Percentiles rank a stretch among this genome's conserved stretches.
phyloP scores from a whole-genome alignment of 108 stramenopile species.

The Nannochloropsis gaditana region DNA sequence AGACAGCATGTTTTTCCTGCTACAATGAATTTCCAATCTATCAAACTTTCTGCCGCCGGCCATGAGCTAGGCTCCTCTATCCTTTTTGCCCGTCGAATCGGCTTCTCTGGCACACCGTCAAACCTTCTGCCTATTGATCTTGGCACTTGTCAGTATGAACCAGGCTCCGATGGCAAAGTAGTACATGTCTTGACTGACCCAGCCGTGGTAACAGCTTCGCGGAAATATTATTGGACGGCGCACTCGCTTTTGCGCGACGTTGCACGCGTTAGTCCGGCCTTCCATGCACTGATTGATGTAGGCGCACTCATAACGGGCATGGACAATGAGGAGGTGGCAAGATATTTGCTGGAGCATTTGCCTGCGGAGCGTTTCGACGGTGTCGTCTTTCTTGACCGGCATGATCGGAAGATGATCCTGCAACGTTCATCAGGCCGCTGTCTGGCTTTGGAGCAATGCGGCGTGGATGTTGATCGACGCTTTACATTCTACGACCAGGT shows the following conservation, averaged over 20 bases:
- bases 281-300: constrained; percentile 87
- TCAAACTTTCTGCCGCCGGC: constrained; percentile 37
- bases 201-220: constrained; percentile 21
- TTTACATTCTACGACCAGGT: constrained; percentile 96
- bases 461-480: constrained; percentile 70
- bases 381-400: constrained; percentile 86
- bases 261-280: constrained; percentile 52
- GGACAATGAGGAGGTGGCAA: constrained; percentile 87
- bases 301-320: constrained; percentile 92
- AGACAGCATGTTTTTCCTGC: neutral
- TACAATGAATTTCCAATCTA: neutral
- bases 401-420: constrained; percentile 87
- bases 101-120: constrained; percentile 52
- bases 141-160: constrained; percentile 39
- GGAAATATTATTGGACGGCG: constrained; percentile 52
- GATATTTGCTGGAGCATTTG: constrained; percentile 69
- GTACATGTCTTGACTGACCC: constrained; percentile 25
- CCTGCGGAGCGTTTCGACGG: constrained; percentile 70
- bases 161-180: constrained; percentile 40
- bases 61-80: constrained; percentile 48
- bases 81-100: constrained; percentile 43
- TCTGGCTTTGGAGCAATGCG: constrained; percentile 73
- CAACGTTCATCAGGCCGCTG: constrained; percentile 49
- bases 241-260: constrained; percentile 36
- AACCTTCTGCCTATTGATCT: constrained; percentile 51